A percentile compares a stretch with the other conserved stretches of the same genome.
Conservation (phyloP, 78 protist species). For the Pigoraptor vietnamica region DNA sequence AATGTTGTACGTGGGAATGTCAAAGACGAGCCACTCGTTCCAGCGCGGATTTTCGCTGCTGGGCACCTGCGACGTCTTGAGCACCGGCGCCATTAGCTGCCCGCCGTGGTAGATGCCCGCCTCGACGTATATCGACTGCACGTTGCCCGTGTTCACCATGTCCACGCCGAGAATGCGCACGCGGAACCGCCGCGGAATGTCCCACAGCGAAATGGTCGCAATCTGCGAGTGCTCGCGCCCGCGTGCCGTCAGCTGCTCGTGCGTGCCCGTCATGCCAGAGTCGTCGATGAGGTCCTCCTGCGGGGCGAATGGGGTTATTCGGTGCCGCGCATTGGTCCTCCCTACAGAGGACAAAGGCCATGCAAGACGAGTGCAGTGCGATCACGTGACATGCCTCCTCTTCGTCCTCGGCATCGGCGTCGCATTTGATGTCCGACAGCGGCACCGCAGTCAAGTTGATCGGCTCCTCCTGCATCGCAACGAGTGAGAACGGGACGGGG, state of each 20-base stretch:
- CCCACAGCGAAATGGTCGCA: slow-evolving; percentile 3
- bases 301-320: no score
- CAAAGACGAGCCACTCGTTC: neutral
- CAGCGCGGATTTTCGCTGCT: neutral
- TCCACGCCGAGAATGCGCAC: neutral
- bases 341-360: no score
- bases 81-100: neutral
- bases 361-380: no score
- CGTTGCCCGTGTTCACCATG: no score
- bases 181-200: neutral
- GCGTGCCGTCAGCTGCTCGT: neutral
- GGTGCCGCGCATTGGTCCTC: no score
- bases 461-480: neutral
- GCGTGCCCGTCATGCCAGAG: neutral
- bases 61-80: neutral
- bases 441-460: neutral
- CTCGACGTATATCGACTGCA: neutral
- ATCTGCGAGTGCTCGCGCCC: neutral
- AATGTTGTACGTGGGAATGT: neutral
- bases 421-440: neutral
- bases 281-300: neutral
- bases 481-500: neutral
- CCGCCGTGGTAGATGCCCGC: slow-evolving; percentile 2
- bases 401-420: neutral
- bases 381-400: neutral